Evolutionary conservation across 495 filamentous ascomycete species (phyloP).

Genomic region (Thermochaetoides thermophila): DNA sequence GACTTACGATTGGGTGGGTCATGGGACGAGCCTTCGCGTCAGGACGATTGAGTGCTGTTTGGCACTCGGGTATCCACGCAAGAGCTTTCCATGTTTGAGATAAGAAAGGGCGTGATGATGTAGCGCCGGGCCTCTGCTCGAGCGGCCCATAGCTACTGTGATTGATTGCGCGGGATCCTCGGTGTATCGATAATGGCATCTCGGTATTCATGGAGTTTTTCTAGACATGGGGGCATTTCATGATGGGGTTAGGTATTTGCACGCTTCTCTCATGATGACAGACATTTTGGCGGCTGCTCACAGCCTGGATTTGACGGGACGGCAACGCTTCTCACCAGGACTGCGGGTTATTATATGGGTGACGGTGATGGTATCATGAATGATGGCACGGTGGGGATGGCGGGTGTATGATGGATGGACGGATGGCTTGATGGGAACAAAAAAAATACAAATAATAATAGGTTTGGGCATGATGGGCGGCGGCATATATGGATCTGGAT

Average conservation of each 20-base stretch:
- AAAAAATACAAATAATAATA: no score
- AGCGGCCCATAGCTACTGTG: not conserved
- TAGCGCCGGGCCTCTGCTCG: not conserved
- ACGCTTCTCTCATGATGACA: slow-evolving; percentile 19
- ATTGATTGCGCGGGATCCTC: slow-evolving; percentile 1
- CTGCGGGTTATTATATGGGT: not conserved
- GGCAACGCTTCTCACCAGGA: slow-evolving; percentile 2
- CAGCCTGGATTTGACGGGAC: no score
- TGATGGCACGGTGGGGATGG: slow-evolving; percentile 4
- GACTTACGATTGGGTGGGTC: no score
- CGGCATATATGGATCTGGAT: slow-evolving; percentile 1
- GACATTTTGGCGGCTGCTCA: slow-evolving; percentile 5
- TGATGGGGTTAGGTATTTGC: slow-evolving; percentile 10
- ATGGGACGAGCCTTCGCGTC: no score
- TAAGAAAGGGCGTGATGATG: slow-evolving; percentile 2
- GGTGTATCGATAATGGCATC: slow-evolving; percentile 15
- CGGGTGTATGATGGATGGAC: slow-evolving; percentile 11
- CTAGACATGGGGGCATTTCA: slow-evolving; percentile 13
- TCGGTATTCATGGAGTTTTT: slow-evolving; percentile 24
- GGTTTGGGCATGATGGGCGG: slow-evolving; percentile 6
- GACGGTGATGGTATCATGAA: slow-evolving; percentile 4
- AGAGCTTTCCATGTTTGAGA: not conserved
- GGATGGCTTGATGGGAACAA: slow-evolving; percentile 1
- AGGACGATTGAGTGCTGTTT: no score
- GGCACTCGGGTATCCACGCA: no score